phyloP scores from a whole-genome alignment of 495 filamentous ascomycete genomes.

The Neurospora pannonica region DNA sequence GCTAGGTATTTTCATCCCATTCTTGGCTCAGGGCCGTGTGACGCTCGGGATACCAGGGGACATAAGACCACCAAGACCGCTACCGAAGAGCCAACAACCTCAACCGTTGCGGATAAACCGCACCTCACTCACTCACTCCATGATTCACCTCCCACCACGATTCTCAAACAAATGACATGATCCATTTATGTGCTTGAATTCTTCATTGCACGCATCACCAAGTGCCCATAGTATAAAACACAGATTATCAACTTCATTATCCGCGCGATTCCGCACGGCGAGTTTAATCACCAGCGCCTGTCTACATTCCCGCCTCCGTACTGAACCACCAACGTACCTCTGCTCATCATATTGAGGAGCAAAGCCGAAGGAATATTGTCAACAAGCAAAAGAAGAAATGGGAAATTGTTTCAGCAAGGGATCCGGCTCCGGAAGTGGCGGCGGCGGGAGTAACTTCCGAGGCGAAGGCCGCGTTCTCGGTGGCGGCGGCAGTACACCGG shows the following conservation, averaged over 20 bases:
- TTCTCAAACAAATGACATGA: not conserved
- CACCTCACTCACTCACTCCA: not conserved
- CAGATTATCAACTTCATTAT: not conserved
- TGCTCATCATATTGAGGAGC: too few species aligned
- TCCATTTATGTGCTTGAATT: not conserved
- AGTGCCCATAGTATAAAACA: not conserved
- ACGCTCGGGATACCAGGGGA: not conserved
- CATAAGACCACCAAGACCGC: not conserved
- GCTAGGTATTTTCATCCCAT: not conserved
- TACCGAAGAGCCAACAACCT: not conserved
- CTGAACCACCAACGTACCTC: too few species aligned
- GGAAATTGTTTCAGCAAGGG: constrained; percentile 66
- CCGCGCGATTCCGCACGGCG: not conserved
- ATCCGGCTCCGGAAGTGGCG: constrained; percentile 10
- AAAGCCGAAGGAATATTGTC: not conserved
- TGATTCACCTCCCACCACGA: not conserved
- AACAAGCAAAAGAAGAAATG: constrained; percentile 34
- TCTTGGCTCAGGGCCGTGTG: not conserved
- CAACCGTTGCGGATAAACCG: not conserved
- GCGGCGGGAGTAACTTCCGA: constrained; percentile 20
- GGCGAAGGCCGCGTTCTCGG: constrained; percentile 51
- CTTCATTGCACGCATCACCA: not conserved
- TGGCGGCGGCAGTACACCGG: constrained; percentile 9
- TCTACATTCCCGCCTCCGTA: too few species aligned
- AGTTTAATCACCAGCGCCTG: not conserved